These are phyloP conservation scores for Solanum sitiens DNA, from an alignment of 257 asterid genomes.

Conservation along the genomic window DNA sequence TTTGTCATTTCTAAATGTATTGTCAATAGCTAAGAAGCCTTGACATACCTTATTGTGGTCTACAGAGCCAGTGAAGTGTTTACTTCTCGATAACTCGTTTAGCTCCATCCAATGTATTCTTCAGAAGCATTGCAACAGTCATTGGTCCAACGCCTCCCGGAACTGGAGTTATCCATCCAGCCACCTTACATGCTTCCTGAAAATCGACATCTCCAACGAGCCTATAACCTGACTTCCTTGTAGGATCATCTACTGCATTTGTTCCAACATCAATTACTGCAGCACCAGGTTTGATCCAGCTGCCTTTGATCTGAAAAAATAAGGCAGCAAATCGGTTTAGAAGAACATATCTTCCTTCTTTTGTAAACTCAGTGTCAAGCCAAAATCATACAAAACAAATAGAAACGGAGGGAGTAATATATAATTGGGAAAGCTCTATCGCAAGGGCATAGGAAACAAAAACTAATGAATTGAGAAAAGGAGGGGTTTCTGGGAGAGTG, in stretches of 20 bases:
- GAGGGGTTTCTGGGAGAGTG: neutral
- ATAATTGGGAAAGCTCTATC: neutral
- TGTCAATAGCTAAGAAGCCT: neutral
- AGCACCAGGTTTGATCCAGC: conserved; percentile 98
- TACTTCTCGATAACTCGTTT: conserved; percentile 49
- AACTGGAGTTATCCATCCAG: conserved; percentile 91
- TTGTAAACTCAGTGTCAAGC: too few relatives aligned
- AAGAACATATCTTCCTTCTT: neutral
- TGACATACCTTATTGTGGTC: neutral
- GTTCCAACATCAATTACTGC: conserved; percentile 97
- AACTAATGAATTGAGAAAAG: neutral
- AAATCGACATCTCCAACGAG: conserved; percentile 93
- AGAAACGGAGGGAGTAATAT: neutral
- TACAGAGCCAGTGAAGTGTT: neutral
- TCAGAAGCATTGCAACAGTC: conserved; percentile 92
- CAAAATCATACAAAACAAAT: too few relatives aligned
- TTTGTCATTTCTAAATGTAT: neutral
- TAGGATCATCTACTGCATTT: conserved; percentile 73
- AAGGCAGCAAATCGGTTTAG: neutral
- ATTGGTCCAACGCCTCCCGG: conserved; percentile 98
- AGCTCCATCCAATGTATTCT: conserved; percentile 84
- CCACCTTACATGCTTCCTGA: conserved; percentile 68
- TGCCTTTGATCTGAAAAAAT: conserved; percentile 65
- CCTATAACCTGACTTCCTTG: conserved; percentile 75
- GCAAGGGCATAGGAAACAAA: neutral